Conservation (phyloP, 2,329 filamentous ascomycete species). For the Trichophyton benhamiae region DNA sequence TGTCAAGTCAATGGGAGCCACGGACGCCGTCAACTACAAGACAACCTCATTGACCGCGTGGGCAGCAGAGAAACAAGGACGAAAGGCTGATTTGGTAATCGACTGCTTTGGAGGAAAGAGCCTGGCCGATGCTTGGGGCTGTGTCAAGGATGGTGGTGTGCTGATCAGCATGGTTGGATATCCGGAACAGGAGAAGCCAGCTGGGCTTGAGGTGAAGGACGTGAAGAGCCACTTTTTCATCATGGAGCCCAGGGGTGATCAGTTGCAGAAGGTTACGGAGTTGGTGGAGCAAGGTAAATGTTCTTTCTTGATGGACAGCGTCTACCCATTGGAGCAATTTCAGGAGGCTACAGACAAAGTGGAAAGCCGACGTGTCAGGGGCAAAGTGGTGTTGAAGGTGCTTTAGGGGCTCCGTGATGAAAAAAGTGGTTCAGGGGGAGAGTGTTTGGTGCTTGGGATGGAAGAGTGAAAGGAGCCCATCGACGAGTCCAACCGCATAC, state of each 20-base stretch:
- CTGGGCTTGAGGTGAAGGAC: slow-evolving; percentile 15
- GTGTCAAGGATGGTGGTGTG: slow-evolving; percentile 25
- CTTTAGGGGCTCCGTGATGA: neutral
- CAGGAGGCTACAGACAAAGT: slow-evolving; percentile 30
- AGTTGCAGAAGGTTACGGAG: slow-evolving; percentile 28
- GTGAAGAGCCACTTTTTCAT: slow-evolving; percentile 33
- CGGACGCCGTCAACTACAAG: slow-evolving; percentile 32
- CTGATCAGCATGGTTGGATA: slow-evolving; percentile 33
- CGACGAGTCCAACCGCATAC: neutral
- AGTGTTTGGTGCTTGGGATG: neutral
- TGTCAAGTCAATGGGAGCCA: slow-evolving; percentile 31
- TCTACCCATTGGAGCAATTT: slow-evolving; percentile 31
- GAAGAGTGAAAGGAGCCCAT: neutral
- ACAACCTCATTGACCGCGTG: slow-evolving; percentile 18
- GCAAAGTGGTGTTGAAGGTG: slow-evolving; percentile 31
- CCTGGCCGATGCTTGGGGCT: slow-evolving; percentile 34
- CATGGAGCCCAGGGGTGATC: slow-evolving; percentile 25
- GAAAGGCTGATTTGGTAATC: slow-evolving; percentile 34
- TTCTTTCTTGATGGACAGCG: slow-evolving; percentile 30
- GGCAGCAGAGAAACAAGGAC: slow-evolving; percentile 18
- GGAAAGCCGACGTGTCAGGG: slow-evolving; percentile 30
- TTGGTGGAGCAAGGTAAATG: slow-evolving; percentile 30
- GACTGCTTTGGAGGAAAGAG: slow-evolving; percentile 34
- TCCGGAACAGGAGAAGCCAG: slow-evolving; percentile 22
- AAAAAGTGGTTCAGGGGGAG: neutral